phyloP scores from a whole-genome alignment of 441 rosid genomes.

The Oxalis stricta region DNA sequence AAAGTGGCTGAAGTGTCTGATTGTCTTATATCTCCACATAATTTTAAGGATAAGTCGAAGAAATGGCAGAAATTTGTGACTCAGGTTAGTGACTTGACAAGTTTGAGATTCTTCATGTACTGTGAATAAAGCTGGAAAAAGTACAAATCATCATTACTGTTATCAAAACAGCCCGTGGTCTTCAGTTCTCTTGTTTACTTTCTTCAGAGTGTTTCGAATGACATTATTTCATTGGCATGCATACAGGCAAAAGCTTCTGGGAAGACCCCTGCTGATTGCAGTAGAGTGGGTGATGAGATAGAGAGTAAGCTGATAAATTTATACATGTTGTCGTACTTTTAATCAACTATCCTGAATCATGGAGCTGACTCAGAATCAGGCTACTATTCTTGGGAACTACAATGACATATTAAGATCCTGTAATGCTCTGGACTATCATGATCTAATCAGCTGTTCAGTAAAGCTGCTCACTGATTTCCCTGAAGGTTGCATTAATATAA shows the following conservation, averaged over 20 bases:
- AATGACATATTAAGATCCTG: constrained; percentile 58
- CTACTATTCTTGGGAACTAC: constrained; percentile 59
- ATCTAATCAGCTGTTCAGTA: constrained; percentile 74
- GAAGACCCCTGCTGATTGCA: constrained; percentile 51
- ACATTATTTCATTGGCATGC: constrained; percentile 2
- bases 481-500: constrained; percentile 43
- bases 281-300: constrained; percentile 51
- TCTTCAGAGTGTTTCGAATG: neutral
- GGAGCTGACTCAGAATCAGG: constrained; percentile 41
- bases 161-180: too few relatives aligned
- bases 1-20: constrained; percentile 25
- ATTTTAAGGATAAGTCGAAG: constrained; percentile 70
- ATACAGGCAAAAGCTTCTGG: constrained; percentile 91
- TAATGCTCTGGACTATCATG: constrained; percentile 93
- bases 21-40: constrained; percentile 28
- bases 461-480: constrained; percentile 65
- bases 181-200: neutral
- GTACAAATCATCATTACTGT: too few relatives aligned
- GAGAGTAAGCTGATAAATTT: constrained; percentile 52
- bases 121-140: too few relatives aligned
- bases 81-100: constrained; percentile 38
- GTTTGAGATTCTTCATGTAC: neutral
- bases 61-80: constrained; percentile 91
- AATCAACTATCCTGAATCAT: constrained; percentile 17
- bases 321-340: constrained; percentile 9